Percentiles rank a stretch among this genome's conserved stretches.
These are phyloP conservation scores for Aspergillus sp. DNA, from an alignment of 2,329 filamentous ascomycete species.

Conservation along the genomic window DNA sequence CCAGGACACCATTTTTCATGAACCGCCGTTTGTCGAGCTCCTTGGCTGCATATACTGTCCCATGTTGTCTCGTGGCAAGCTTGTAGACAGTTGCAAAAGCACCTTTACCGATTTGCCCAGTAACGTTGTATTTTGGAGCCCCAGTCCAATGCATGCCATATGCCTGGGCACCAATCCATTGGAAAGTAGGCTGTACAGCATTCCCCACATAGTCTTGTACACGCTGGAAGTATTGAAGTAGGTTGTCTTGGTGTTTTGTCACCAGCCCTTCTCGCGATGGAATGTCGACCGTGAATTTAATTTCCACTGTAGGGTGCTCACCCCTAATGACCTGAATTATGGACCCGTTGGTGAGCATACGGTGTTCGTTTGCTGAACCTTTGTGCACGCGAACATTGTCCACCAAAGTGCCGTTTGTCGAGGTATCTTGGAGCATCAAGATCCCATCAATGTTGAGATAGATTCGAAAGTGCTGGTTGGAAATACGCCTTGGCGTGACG, in stretches of 20 bases:
- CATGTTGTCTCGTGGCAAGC: conserved; percentile 76
- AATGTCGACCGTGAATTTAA: conserved; percentile 78
- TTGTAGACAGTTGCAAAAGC: conserved; percentile 93
- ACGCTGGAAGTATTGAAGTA: conserved; percentile 56
- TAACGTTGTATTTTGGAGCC: conserved; percentile 73
- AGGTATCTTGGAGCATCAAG: conserved; percentile 87
- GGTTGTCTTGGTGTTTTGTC: conserved; percentile 58
- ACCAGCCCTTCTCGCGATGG: conserved; percentile 65
- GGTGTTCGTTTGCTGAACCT: conserved; percentile 28
- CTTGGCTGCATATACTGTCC: conserved; percentile 79
- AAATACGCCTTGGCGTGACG: conserved; percentile 65
- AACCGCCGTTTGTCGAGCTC: conserved; percentile 89
- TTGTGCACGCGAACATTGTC: conserved; percentile 62
- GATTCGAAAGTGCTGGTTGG: conserved; percentile 93
- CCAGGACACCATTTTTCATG: conserved; percentile 82
- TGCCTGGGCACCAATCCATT: conserved; percentile 30
- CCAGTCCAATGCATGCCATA: conserved; percentile 72
- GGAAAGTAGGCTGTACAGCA: conserved; percentile 12
- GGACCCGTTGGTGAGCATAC: conserved; percentile 64
- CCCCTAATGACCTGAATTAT: conserved; percentile 60
- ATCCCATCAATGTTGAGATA: conserved; percentile 78
- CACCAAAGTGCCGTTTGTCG: conserved; percentile 91
- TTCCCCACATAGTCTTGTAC: conserved; percentile 18
- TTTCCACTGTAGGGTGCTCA: conserved; percentile 47
- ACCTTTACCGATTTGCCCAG: conserved; percentile 76